Percentiles rank a stretch among this genome's conserved stretches.
These are phyloP conservation scores for Starmerella riodocensis DNA, from an alignment of 805 yeast species.

Conservation along the genomic window DNA sequence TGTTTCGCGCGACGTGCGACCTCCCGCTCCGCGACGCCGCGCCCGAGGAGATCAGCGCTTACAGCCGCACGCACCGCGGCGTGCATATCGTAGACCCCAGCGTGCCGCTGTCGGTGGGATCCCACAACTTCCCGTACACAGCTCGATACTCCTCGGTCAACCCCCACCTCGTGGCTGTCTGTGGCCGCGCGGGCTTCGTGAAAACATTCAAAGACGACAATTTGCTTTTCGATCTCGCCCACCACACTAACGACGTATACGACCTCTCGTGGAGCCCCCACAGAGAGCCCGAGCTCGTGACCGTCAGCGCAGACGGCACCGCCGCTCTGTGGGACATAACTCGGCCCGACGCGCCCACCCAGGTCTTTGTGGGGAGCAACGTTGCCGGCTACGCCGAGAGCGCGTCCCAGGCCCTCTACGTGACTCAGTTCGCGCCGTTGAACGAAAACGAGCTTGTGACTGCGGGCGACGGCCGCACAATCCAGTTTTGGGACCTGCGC, in stretches of 20 bases:
- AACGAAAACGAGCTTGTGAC: conserved; percentile 47
- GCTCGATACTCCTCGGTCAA: conserved; percentile 41
- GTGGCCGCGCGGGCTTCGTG: conserved; percentile 33
- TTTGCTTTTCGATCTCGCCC: conserved; percentile 30
- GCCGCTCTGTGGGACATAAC: conserved; percentile 58
- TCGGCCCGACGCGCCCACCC: conserved; percentile 30
- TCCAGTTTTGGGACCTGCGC: conserved; percentile 46
- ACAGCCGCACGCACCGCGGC: conserved; percentile 33
- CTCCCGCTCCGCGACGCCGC: conserved; percentile 21
- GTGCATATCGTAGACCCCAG: conserved; percentile 5
- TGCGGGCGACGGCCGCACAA: conserved; percentile 63
- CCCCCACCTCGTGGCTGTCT: conserved; percentile 39
- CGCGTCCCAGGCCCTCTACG: conserved; percentile 41
- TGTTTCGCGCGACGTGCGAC: conserved; percentile 31
- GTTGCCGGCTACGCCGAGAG: conserved; percentile 43
- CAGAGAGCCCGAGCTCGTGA: conserved; percentile 34
- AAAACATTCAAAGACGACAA: conserved; percentile 19
- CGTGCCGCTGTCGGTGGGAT: conserved; percentile 5
- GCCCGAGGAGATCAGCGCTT: conserved; percentile 32
- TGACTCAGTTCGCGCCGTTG: conserved; percentile 53
- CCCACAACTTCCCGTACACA: conserved; percentile 7
- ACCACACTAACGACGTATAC: conserved; percentile 55
- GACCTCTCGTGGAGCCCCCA: conserved; percentile 54
- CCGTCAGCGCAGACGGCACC: conserved; percentile 55
- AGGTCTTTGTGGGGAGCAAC: conserved; percentile 40